phyloP scores from a whole-genome alignment of 1,139 yeast species.

The Arxiozyma telluris region DNA sequence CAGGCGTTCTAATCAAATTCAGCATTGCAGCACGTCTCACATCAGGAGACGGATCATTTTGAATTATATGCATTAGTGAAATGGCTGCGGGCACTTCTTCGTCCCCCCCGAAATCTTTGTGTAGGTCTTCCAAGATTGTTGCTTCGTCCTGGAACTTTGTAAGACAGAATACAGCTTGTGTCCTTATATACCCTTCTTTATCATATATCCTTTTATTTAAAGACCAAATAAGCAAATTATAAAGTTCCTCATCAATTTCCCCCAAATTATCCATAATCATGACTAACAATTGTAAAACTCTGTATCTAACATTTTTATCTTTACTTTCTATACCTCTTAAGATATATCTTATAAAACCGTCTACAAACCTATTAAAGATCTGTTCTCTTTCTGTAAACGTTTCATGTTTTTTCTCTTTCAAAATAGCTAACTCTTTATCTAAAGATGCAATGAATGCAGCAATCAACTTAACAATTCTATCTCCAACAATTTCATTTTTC shows the following conservation, averaged over 20 bases:
- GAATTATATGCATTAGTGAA: conserved; percentile 47
- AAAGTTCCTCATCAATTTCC: conserved; percentile 67
- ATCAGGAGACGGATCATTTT: conserved; percentile 78
- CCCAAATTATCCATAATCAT: conserved; percentile 63
- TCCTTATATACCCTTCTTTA: conserved; percentile 68
- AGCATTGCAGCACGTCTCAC: conserved; percentile 79
- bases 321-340: conserved; percentile 70
- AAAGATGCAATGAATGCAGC: conserved; percentile 49
- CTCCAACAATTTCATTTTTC: conserved; percentile 66
- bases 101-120: conserved; percentile 28
- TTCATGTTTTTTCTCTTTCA: conserved; percentile 31
- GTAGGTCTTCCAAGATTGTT: conserved; percentile 16
- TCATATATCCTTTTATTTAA: conserved; percentile 62
- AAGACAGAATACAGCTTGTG: conserved; percentile 74
- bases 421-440: conserved; percentile 28
- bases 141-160: conserved; percentile 61
- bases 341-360: conserved; percentile 54
- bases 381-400: conserved; percentile 34
- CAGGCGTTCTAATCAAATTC: conserved; percentile 49
- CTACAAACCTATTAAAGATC: conserved; percentile 45
- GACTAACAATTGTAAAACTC: conserved; percentile 74
- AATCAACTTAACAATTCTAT: conserved; percentile 65
- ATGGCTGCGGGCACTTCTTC: conserved; percentile 41
- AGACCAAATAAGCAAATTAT: conserved; percentile 52
- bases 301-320: conserved; percentile 67